These are phyloP conservation scores for Rhizopus delemar DNA, from an alignment of 371 early-diverging fungal species.

Conservation along the genomic window DNA sequence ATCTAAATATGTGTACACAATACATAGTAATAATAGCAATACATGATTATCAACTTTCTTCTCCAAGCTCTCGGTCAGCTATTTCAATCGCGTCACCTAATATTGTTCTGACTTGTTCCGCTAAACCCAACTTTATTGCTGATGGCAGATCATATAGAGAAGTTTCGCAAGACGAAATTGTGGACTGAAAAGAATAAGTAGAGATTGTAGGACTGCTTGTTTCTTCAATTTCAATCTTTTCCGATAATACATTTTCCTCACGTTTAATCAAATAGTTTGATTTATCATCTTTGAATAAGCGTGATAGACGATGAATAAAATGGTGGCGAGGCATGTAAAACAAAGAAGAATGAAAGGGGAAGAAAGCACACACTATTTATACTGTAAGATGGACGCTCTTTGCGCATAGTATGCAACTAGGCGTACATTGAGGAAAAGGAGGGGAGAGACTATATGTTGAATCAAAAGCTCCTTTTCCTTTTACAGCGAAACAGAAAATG, in stretches of 20 bases:
- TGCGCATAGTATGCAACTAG: background rate
- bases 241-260: background rate
- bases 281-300: background rate
- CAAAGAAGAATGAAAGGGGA: background rate
- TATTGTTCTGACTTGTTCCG: slow-evolving; percentile 14
- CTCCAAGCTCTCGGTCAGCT: slow-evolving; percentile 21
- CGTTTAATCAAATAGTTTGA: background rate
- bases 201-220: background rate
- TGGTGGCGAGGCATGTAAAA: background rate
- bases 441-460: too few species aligned
- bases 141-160: background rate
- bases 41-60: background rate
- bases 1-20: too few species aligned
- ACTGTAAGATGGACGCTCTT: background rate
- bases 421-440: background rate
- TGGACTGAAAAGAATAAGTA: background rate
- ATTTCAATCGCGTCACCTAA: slow-evolving; percentile 17
- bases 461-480: too few species aligned
- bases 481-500: too few species aligned
- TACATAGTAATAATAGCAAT: background rate
- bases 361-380: background rate
- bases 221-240: background rate
- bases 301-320: slow-evolving; percentile 1
- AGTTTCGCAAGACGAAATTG: background rate
- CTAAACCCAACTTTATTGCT: slow-evolving; percentile 1